These are phyloP conservation scores for Hypomontagnella submonticulosa DNA, from an alignment of 495 filamentous ascomycete genomes.

Conservation along the genomic window DNA sequence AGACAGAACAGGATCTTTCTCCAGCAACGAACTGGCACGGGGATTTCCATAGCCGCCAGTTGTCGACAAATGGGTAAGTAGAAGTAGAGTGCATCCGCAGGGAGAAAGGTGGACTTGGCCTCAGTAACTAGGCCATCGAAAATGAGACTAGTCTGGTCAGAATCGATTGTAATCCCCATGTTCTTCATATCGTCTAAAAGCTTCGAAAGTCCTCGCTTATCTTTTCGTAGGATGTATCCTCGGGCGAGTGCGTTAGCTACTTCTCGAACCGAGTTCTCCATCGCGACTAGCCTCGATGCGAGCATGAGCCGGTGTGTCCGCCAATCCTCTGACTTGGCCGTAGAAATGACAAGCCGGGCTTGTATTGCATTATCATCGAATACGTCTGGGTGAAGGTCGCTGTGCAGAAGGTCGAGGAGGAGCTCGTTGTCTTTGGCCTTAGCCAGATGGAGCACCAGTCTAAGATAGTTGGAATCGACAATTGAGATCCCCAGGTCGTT, in stretches of 20 bases:
- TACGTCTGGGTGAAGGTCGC: slow-evolving; percentile 80
- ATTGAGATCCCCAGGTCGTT: slow-evolving; percentile 67
- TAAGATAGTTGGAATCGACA: slow-evolving; percentile 66
- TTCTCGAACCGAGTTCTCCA: slow-evolving; percentile 31
- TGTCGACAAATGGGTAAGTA: slow-evolving; percentile 44
- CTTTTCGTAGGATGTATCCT: slow-evolving; percentile 31
- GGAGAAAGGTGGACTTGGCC: slow-evolving; percentile 27
- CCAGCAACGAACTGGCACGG: slow-evolving; percentile 43
- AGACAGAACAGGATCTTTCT: slow-evolving; percentile 47
- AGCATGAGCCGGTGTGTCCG: slow-evolving; percentile 45
- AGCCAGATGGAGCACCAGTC: slow-evolving; percentile 68
- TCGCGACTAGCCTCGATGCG: slow-evolving; percentile 40
- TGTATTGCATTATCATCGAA: slow-evolving; percentile 72
- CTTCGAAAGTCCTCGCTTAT: slow-evolving; percentile 32
- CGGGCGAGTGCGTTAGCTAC: slow-evolving; percentile 42
- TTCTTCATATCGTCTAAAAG: slow-evolving; percentile 49
- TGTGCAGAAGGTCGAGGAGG: slow-evolving; percentile 68
- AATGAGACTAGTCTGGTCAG: slow-evolving; percentile 31
- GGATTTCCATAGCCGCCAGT: slow-evolving; percentile 44
- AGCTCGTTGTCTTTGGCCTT: slow-evolving; percentile 63
- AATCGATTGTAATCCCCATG: slow-evolving; percentile 39
- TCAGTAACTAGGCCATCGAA: slow-evolving; percentile 40
- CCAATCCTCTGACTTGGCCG: slow-evolving; percentile 44
- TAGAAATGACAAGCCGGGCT: slow-evolving; percentile 50
- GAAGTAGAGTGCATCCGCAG: slow-evolving; percentile 36